A percentile compares a stretch with the other conserved stretches of the same genome.
phyloP scores from a whole-genome alignment of 2,329 filamentous ascomycete species.

The Trichocomaceae sp. region DNA sequence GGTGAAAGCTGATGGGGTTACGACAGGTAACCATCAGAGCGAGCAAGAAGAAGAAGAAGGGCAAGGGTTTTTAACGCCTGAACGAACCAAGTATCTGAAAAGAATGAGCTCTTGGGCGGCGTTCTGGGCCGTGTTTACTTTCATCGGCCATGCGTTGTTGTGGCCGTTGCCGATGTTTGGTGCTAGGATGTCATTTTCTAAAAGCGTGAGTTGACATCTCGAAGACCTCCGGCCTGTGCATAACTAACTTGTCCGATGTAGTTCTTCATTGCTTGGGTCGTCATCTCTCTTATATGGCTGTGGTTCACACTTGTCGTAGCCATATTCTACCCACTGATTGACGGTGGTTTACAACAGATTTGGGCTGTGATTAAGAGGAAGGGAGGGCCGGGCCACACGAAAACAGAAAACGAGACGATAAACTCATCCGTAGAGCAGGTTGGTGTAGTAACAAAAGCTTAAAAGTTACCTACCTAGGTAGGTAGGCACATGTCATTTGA shows the following conservation, averaged over 20 bases:
- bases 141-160: background rate
- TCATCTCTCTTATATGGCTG: conserved; percentile 69
- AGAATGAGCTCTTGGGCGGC: background rate
- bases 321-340: conserved; percentile 72
- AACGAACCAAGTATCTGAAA: background rate
- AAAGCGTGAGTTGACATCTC: conserved; percentile 62
- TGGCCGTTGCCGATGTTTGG: background rate
- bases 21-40: conserved; percentile 34
- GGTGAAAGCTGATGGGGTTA: conserved; percentile 15
- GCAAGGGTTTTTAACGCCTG: background rate
- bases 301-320: conserved; percentile 66
- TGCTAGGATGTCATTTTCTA: conserved; percentile 63
- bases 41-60: conserved; percentile 14
- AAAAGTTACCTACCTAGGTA: no score
- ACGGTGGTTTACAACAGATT: conserved; percentile 47
- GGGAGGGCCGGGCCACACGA: no score
- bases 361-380: background rate
- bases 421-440: no score
- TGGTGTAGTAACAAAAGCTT: no score
- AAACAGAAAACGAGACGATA: no score
- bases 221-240: no score
- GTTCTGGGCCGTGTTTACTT: background rate
- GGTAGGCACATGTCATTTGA: no score
- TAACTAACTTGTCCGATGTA: conserved; percentile 40
- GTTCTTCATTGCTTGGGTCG: conserved; percentile 78